phyloP scores from a whole-genome alignment of 1,139 yeast genomes.

The Pneumocystis murina region DNA sequence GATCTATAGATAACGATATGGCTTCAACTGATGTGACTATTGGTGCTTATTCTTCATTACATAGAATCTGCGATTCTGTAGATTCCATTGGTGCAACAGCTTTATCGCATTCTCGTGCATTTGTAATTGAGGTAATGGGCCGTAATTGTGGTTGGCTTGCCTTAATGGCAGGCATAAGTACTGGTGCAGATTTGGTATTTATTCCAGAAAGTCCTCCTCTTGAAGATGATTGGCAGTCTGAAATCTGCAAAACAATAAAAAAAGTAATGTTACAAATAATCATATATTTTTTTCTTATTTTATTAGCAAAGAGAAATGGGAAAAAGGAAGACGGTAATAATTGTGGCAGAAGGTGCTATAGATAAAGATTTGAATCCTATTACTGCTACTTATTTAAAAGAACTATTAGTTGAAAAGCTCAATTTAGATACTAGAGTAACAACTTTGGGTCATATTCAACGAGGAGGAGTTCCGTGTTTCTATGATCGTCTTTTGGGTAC shows the following conservation, averaged over 20 bases:
- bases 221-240: conserved; percentile 54
- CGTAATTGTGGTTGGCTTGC: conserved; percentile 99
- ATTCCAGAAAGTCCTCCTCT: conserved; percentile 82
- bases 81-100: conserved; percentile 97
- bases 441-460: conserved; percentile 89
- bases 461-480: conserved; percentile 97
- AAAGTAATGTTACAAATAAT: conserved; percentile 31
- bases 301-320: conserved; percentile 65
- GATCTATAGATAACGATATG: conserved; percentile 96
- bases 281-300: conserved; percentile 20
- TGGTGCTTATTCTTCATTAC: conserved; percentile 89
- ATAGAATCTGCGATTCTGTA: conserved; percentile 81
- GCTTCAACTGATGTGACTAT: conserved; percentile 90
- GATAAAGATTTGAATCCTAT: conserved; percentile 71
- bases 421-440: conserved; percentile 92
- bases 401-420: conserved; percentile 52
- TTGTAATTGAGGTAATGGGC: conserved; percentile 97
- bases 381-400: conserved; percentile 61
- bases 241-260: conserved; percentile 29
- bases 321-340: conserved; percentile 83
- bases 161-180: conserved; percentile 86
- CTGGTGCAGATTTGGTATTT: conserved; percentile 86
- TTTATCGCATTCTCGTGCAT: conserved; percentile 89
- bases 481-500: conserved; percentile 83
- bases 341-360: conserved; percentile 96